Evolutionary conservation across 2,329 filamentous ascomycete genomes (phyloP), one percentile per base, ranked within the genome.

Genomic region (Epichloe elymi): DNA sequence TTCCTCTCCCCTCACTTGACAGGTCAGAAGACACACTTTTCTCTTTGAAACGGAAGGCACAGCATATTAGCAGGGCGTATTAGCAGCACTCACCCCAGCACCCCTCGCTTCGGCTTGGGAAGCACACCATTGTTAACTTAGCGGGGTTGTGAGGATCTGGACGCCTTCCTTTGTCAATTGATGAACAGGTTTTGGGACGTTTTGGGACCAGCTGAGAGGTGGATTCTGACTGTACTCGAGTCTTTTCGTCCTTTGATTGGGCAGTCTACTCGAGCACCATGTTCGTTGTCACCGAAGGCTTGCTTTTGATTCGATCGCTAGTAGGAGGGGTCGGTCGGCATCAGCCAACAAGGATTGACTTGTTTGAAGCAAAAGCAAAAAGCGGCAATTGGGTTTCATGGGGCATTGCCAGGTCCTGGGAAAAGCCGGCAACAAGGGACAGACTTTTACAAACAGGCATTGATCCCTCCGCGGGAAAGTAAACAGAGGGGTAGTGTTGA

Each of bases 1-100:
- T 56, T 52, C 53, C 56, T 3, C 58, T 58, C 59, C 59, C 61
- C 62, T 58, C 55, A 59, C 55, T 55, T 46, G 50, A 54, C 44
- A 30, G 49, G 57, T 57, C 54, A 60, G 57, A 55, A 61, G 58
- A 48, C 60, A 48, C 33, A 26, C 19, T 48, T 33, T 33, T 26
- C 12, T 33, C 4, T 46, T 26, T n/a, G 17, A 23, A 14, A 30
- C 46, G 7, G 44, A 37, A 12, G n/a, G 45, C 48, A 45, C 49
- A 10, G 20, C 43, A 14, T n/a, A n/a, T 23, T 5, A 50, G 43
- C 36, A 42, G 26, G 43, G 36, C 37, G 49, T 26, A 20, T 20
- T 20, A 40, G 26, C 38, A 14, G 49, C 23, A 42, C 20, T 20
- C 14, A 42, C 40, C n/a, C 38, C 17, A n/a, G 17, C 19, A 14